Conservation (phyloP, 2,329 filamentous ascomycete species). For the Nemania diffusa region DNA sequence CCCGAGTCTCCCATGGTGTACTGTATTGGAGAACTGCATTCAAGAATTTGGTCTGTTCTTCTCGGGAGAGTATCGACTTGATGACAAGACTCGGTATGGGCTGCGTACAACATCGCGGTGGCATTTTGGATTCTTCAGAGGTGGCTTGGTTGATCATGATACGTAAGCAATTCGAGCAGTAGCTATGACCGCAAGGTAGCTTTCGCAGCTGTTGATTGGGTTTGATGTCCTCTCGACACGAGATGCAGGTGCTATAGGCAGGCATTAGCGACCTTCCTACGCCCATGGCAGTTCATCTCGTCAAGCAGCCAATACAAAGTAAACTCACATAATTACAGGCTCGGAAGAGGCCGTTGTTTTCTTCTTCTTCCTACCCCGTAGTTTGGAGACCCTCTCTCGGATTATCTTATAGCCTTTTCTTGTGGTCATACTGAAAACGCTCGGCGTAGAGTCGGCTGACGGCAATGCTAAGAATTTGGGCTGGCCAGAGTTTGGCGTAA, state of each 20-base stretch:
- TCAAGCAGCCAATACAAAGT: constrained; percentile 1
- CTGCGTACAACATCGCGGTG: constrained; percentile 68
- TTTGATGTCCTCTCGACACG: constrained; percentile 65
- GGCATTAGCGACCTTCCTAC: constrained; percentile 28
- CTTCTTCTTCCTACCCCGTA: constrained; percentile 57
- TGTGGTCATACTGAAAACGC: constrained; percentile 58
- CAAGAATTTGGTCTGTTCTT: constrained; percentile 65
- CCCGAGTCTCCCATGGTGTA: constrained; percentile 66
- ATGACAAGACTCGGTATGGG: constrained; percentile 63
- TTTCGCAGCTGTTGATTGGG: constrained; percentile 57
- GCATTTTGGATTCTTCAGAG: constrained; percentile 69
- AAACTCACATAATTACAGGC: constrained; percentile 45
- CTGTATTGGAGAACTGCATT: constrained; percentile 67
- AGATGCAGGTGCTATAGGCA: constrained; percentile 62
- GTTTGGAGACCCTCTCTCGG: constrained; percentile 56
- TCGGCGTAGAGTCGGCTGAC: constrained; percentile 50
- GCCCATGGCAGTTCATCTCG: not conserved
- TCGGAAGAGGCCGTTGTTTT: constrained; percentile 51
- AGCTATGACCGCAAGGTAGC: constrained; percentile 67
- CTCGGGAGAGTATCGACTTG: constrained; percentile 59
- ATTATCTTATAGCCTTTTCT: constrained; percentile 59
- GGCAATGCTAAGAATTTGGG: constrained; percentile 54
- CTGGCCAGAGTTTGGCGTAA: constrained; percentile 57
- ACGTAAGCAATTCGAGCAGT: constrained; percentile 65
- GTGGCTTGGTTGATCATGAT: constrained; percentile 65